Base-by-base conservation (phyloP, 805 yeast species). In the Ogataea trehaloabstinens region DNA sequence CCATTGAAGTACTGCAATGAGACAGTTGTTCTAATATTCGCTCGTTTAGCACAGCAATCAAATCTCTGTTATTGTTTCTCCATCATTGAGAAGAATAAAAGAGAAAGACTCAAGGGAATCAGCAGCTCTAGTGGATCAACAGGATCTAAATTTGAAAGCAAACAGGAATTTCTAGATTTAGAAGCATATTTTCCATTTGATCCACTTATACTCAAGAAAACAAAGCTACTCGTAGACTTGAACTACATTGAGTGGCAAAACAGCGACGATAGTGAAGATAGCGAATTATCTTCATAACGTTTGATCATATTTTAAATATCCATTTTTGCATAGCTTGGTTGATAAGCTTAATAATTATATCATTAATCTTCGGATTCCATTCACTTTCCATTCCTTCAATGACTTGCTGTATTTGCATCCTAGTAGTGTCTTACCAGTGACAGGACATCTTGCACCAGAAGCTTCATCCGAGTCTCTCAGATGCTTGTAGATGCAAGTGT, bases 141-240 rank as follows among this genome's bases (percentile, higher is more conserved):
- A 19, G 65, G 67, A 2, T 44, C 51, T 24, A 34, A 33, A 34
- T 56, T 57, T 37, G 62, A 56, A 44, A 56, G 61, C 37, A 81
- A 81, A 53, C 90, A 85, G 56, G 96, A 89, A 55, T 88, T 86
- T 55, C 73, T 85, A 49, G 95, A 88, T 53, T 69, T 91, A 37
- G 96, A 90, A 59, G 89, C 93, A n/a, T 91, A 88, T 59, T 91
- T 91, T 63, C 99, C 99, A 10, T 91, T 86, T 59, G 98, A 91
- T 67, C 99, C 99, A 1, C 63, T 93, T 45, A 77, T 85, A 35
- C 71, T 91, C 46, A 83, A 81, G 31, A 63, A 63, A 8, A 75
- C 86, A 34, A 78, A 80, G 51, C 60, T 64, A 28, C 58, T 78
- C 24, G 64, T 93, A 40, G 67, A 71, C 22, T 69, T 64, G 5